phyloP scores from a whole-genome alignment of 106 monocot species.

The Agapanthus africanus region DNA sequence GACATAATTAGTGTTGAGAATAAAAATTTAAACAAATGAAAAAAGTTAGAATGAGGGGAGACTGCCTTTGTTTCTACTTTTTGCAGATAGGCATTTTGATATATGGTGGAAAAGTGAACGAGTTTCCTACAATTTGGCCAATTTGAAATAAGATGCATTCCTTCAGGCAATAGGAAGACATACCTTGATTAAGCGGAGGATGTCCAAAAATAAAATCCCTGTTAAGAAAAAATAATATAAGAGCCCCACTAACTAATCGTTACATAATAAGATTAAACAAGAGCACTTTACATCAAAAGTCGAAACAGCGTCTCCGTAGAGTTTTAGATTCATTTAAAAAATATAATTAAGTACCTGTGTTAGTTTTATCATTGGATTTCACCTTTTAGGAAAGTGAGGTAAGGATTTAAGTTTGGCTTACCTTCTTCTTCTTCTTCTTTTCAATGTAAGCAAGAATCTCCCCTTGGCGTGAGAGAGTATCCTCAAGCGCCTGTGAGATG shows the following conservation, averaged over 20 bases:
- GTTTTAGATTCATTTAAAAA: not conserved
- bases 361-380: too few species aligned
- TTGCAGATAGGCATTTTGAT: too few species aligned
- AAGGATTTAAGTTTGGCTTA: too few species aligned
- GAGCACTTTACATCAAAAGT: not conserved
- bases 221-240: too few species aligned
- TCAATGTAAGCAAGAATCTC: slow-evolving; percentile 65
- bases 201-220: slow-evolving; percentile 12
- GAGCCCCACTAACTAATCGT: too few species aligned
- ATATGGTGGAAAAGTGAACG: not conserved
- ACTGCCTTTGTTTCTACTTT: too few species aligned
- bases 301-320: not conserved
- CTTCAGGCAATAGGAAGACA: not conserved
- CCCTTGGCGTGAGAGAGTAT: slow-evolving; percentile 32
- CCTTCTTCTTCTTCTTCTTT: slow-evolving; percentile 64
- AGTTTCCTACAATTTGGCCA: not conserved
- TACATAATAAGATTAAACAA: too few species aligned
- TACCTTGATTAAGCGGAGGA: not conserved
- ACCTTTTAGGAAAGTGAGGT: too few species aligned
- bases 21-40: too few species aligned
- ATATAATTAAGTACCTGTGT: slow-evolving; percentile 36
- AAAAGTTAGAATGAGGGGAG: too few species aligned
- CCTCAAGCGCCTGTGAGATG: slow-evolving; percentile 58
- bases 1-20: too few species aligned
- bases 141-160: too few species aligned